phyloP scores from a whole-genome alignment of 2,329 filamentous ascomycete genomes.

The Alternaria brassicae region DNA sequence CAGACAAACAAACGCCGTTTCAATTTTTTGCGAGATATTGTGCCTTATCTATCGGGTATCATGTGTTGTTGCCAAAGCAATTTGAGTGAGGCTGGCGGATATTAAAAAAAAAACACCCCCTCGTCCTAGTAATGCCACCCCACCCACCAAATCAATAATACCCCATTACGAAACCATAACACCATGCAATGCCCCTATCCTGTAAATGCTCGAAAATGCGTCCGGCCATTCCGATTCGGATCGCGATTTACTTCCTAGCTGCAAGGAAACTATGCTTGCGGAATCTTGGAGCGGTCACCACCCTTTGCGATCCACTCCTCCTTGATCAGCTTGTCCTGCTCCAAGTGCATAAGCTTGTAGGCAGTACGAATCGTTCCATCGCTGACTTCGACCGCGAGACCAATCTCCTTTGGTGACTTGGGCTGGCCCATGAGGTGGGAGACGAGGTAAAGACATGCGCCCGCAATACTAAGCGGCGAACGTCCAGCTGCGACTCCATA shows the following conservation, averaged over 20 bases:
- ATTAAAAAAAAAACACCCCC: not conserved
- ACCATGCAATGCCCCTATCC: not conserved
- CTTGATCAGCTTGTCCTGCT: constrained; percentile 76
- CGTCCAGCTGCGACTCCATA: constrained; percentile 87
- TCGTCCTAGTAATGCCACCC: not conserved
- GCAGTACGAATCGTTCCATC: constrained; percentile 97
- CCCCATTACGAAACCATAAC: not conserved
- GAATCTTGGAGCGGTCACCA: constrained; percentile 74
- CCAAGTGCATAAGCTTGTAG: constrained; percentile 84
- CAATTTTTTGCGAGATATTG: constrained; percentile 5
- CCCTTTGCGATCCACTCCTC: constrained; percentile 76
- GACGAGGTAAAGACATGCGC: constrained; percentile 96
- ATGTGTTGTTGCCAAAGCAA: constrained; percentile 5
- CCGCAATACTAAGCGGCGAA: constrained; percentile 91
- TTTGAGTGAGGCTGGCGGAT: not conserved
- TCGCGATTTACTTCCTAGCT: not conserved
- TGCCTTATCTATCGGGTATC: constrained; percentile 19
- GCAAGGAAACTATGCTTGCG: constrained; percentile 43
- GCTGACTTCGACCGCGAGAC: constrained; percentile 83
- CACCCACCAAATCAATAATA: not conserved
- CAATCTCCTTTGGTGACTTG: constrained; percentile 85
- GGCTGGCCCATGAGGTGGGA: constrained; percentile 83
- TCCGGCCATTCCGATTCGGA: not conserved
- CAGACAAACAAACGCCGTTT: constrained; percentile 5
- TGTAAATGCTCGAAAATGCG: no score